Base-by-base conservation (phyloP, 169 alveolate genomes). In the Plasmodium reichenowi region DNA sequence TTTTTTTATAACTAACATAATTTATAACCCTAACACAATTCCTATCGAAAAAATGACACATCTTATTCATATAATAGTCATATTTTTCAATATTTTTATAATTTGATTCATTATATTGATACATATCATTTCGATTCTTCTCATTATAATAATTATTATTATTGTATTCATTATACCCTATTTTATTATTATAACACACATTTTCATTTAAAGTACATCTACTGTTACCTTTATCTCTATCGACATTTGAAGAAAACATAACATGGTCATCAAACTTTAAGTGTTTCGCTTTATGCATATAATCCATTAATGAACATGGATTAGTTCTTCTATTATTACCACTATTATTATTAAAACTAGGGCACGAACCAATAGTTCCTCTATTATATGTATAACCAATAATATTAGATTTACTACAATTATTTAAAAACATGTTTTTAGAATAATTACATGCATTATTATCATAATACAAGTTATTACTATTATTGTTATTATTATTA, bases 1-100 rank as follows among this genome's bases (percentile, higher is more conserved):
- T 26, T 50, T 78, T 78, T 24, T 78, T 24, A 13, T 78, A 78
- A 58, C 89, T 78, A n/a, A 78, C 76, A 66, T 64, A 78, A 52
- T 78, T 78, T 15, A 78, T 78, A 15, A 78, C 60, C 26, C 89
- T 64, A 5, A 78, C 29, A 32, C 62, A 78, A 13, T 78, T 78
- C 68, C 56, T 66, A 20, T 71, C 78, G 64, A 78, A 64, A 43
- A 66, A 66, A 64, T 48, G 29, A 9, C 29, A n/a, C 70, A 78
- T 78, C 48, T 26, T 64, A 22, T 38, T 66, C 15, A 29, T 64
- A 52, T 48, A 78, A 66, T 47, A n/a, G 38, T 78, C 89, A 45
- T 78, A 78, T 8, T 59, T 78, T 64, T 78, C 71, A 43, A 48
- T 43, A 60, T 50, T 13, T 29, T 15, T 54, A 26, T 43, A 56